Evolutionary conservation across 306 rosid species (phyloP).

Genomic region (Quillaja saponaria): DNA sequence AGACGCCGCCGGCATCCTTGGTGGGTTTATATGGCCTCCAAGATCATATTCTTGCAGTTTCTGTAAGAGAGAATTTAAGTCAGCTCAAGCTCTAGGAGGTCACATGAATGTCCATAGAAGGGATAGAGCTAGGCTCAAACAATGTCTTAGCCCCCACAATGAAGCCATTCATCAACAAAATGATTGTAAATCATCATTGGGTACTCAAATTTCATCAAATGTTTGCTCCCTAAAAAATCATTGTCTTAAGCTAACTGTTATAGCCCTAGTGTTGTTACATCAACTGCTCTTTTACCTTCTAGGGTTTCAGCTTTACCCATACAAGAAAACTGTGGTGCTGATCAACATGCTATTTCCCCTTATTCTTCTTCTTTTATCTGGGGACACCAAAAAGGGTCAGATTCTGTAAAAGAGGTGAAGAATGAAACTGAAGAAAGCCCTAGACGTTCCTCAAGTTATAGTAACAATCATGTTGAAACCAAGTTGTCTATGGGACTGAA

Average conservation of each 20-base stretch:
- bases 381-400: slow-evolving; percentile 22
- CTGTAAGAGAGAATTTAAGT: slow-evolving; percentile 79
- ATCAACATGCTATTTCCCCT: slow-evolving; percentile 28
- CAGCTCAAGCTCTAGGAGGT: slow-evolving; percentile 98
- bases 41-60: slow-evolving; percentile 80
- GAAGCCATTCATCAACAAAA: slow-evolving; percentile 2
- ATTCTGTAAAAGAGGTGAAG: slow-evolving; percentile 33
- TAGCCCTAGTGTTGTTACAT: slow-evolving; percentile 11
- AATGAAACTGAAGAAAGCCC: slow-evolving; percentile 27
- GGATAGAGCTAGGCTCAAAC: slow-evolving; percentile 82
- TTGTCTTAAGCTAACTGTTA: slow-evolving; percentile 9
- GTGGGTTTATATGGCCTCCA: slow-evolving; percentile 86
- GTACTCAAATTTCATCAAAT: slow-evolving; percentile 25
- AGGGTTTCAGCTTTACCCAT: slow-evolving; percentile 21
- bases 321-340: slow-evolving; percentile 23
- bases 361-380: slow-evolving; percentile 19
- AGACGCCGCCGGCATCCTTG: slow-evolving; percentile 55
- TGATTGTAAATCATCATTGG: slow-evolving; percentile 32
- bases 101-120: slow-evolving; percentile 96
- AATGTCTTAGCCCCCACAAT: slow-evolving; percentile 37
- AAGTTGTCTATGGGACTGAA: slow-evolving; percentile 53
- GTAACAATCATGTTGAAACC: slow-evolving; percentile 50
- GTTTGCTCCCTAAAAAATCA: slow-evolving; percentile 17
- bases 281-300: slow-evolving; percentile 26
- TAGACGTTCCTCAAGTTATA: slow-evolving; percentile 6